Conservation (phyloP, 2,329 filamentous ascomycete genomes). For the Gliomastix tumulicola region DNA sequence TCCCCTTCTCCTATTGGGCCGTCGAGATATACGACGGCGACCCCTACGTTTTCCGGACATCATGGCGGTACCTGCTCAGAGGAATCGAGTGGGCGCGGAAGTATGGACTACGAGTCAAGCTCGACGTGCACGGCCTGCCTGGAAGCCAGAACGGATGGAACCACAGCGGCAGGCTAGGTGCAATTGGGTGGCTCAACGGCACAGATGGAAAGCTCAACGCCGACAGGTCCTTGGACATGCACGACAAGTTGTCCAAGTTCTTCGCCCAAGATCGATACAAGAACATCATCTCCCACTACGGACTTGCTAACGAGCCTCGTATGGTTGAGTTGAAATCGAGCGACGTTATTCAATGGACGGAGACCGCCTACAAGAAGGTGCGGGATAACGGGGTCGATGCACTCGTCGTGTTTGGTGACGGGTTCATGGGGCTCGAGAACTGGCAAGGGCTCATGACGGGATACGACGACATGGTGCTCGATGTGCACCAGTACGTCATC, state of each 20-base stretch:
- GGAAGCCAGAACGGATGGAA: constrained; percentile 98
- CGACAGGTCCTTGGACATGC: constrained; percentile 77
- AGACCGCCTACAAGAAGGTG: constrained; percentile 63
- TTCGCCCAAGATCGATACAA: constrained; percentile 91
- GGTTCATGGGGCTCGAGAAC: constrained; percentile 83
- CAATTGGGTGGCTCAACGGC: constrained; percentile 87
- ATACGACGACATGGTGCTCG: constrained; percentile 71
- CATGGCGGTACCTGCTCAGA: constrained; percentile 89
- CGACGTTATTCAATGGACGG: constrained; percentile 74
- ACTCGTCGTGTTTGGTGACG: constrained; percentile 81
- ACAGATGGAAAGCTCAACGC: constrained; percentile 72
- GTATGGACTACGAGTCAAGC: constrained; percentile 84
- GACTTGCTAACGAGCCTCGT: constrained; percentile 86
- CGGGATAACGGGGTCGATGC: constrained; percentile 69
- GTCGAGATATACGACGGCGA: constrained; percentile 78
- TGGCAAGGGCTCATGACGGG: constrained; percentile 80
- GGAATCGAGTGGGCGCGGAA: constrained; percentile 91
- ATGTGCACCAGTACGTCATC: constrained; percentile 97
- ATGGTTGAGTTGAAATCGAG: constrained; percentile 66
- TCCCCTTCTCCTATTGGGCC: constrained; percentile 94
- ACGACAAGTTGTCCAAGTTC: constrained; percentile 81
- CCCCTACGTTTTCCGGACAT: constrained; percentile 78
- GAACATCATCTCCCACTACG: constrained; percentile 88
- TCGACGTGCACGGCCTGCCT: constrained; percentile 86
- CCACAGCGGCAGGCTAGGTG: constrained; percentile 78